Evolutionary conservation across 768 basidiomycete genomes (phyloP), one percentile per base, ranked within the genome.

Genomic region (Mycena epipterygia): DNA sequence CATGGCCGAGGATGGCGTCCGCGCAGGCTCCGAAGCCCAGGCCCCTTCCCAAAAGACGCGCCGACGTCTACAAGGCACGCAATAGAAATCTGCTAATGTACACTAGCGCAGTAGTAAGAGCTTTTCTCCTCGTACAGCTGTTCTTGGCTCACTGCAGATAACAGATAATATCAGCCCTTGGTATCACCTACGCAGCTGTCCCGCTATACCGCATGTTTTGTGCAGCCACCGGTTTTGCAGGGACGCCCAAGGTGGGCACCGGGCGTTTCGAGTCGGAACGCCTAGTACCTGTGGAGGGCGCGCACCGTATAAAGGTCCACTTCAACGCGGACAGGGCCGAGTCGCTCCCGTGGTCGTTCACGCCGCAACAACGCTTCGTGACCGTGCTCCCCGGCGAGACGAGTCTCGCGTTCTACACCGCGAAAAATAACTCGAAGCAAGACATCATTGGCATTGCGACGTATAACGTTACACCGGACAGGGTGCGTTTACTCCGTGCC

Each of bases 361-460:
- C 89, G 7, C 96, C 98, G 0, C 93, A 95, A 73, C 97, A 98
- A 75, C 94, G 92, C 78, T 92, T 87, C 72, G 95, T 99, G 35
- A 91, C 87, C 33, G 97, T 99, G 6, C 85, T 98, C 39, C 98
- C 96, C 0, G 98, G 98, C 14, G 98, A 99, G 84, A 96, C 96
- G 3, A 95, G 94, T 68, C 82, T 99, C 68, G 98, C 98, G 13
- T 99, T 99, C 79, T 99, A 99, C 81, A 95, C 88, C 55, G 97
- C 97, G 9, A 95, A 88, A 82, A 99, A 99, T 76, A 88, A 84
- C 55, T 92, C 94, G 13, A 83, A 90, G 55, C 85, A 93, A 73
- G 98, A 99, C 78, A 89, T 99, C 61, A 97, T 99, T 76, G 98
- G 98, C 1, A 99, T 99, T 79, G 97, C 97, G 37, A 99, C 98